Evolutionary conservation across 2,329 filamentous ascomycete genomes (phyloP).

Genomic region (Nemania sp.): DNA sequence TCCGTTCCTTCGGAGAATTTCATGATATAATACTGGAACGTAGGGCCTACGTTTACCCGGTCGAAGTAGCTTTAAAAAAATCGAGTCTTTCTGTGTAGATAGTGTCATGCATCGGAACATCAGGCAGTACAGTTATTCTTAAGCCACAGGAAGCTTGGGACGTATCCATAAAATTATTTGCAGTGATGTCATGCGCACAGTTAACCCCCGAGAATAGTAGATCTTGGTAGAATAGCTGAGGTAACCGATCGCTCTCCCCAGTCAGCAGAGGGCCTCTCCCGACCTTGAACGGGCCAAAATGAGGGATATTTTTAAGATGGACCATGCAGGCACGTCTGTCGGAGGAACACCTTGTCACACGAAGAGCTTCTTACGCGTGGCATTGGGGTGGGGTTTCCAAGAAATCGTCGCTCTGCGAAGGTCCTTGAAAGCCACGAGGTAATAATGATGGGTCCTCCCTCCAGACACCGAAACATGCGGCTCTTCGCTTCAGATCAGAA

Average conservation of each 20-base stretch:
- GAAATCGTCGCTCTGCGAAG: constrained; percentile 24
- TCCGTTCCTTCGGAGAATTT: neutral
- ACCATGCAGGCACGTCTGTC: constrained; percentile 2
- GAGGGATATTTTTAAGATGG: neutral
- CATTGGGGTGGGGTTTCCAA: constrained; percentile 7
- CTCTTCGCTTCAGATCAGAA: neutral
- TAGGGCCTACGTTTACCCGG: neutral
- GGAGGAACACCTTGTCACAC: constrained; percentile 5
- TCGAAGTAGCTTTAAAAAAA: neutral
- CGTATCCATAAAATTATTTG: neutral
- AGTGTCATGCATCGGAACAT: neutral
- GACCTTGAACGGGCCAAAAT: neutral
- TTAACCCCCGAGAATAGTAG: neutral
- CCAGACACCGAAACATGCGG: constrained; percentile 16
- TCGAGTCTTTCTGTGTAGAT: neutral
- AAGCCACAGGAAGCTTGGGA: neutral
- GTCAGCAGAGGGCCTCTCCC: neutral
- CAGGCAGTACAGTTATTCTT: neutral
- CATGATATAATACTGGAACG: neutral
- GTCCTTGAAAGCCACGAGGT: neutral
- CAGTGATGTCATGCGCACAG: constrained; percentile 22
- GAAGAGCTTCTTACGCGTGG: constrained; percentile 3
- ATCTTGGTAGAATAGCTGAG: neutral
- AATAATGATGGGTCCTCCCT: constrained; percentile 20
- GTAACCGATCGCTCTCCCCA: neutral